phyloP scores from a whole-genome alignment of 148 eudicot species.

The Heliamphora exappendiculata region DNA sequence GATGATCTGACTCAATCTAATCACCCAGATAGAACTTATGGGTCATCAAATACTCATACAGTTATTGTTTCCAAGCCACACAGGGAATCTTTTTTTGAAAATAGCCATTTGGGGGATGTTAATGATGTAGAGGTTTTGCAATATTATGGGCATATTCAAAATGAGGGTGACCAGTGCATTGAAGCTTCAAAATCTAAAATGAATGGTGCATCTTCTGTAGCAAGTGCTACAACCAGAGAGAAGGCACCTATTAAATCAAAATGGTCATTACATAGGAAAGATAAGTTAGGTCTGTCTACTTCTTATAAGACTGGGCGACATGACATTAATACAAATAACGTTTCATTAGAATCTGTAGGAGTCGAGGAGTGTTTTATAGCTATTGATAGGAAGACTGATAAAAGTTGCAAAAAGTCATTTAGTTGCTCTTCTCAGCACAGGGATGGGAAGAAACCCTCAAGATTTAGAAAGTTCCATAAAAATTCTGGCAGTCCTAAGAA shows the following conservation, averaged over 20 bases:
- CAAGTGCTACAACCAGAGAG: constrained; percentile 14
- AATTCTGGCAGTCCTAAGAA: constrained; percentile 6
- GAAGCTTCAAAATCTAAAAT: constrained; percentile 2
- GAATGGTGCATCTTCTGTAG: not conserved
- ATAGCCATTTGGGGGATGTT: constrained; percentile 7
- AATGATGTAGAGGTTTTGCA: not conserved
- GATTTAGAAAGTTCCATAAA: constrained; percentile 2
- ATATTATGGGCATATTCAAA: not conserved
- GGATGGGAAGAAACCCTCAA: constrained; percentile 11
- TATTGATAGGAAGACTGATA: constrained; percentile 7
- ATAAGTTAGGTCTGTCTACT: constrained; percentile 6
- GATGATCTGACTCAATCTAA: not conserved
- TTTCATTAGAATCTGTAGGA: constrained; percentile 8
- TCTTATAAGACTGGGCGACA: constrained; percentile 9
- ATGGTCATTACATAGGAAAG: constrained; percentile 27
- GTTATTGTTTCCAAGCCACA: not conserved
- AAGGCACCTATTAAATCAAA: constrained; percentile 27
- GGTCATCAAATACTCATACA: not conserved
- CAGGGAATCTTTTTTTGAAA: not conserved
- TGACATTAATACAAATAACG: not conserved
- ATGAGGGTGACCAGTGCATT: constrained; percentile 3
- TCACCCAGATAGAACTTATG: not conserved
- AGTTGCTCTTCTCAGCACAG: constrained; percentile 9
- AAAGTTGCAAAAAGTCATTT: constrained; percentile 15
- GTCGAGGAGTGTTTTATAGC: constrained; percentile 12